Evolutionary conservation across 2,329 filamentous ascomycete genomes (phyloP), one percentile per base, ranked within the genome.

Genomic region (Claviceps capensis): DNA sequence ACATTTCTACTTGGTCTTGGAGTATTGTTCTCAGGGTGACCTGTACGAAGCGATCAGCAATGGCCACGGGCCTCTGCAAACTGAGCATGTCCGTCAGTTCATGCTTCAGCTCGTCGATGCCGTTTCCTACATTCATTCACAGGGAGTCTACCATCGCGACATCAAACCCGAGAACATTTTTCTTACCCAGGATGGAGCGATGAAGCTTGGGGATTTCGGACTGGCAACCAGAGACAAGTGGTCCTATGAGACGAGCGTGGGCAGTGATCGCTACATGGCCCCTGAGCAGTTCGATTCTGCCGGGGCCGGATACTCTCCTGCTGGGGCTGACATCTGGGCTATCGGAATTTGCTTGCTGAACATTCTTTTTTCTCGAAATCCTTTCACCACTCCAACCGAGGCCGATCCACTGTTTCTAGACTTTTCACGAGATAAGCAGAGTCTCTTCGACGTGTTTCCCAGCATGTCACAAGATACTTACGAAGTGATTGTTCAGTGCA

Each of bases 161-260:
- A 96, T 98, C 79, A 98, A 98, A 74, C 93, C 93, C 0, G 93
- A 98, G 77, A 98, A 98, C 75, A 95, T 98, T 68, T 97, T 98
- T 68, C 77, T 98, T 57, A 86, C 83, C 54, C 80, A 90, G 55
- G 80, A 85, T 59, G 91, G 91, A 51, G 78, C 84, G 41, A 86
- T 97, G 86, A 98, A 98, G 73, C 82, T 98, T 38, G 93, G 93
- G 62, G 93, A 98, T 69, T 95, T 97, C 66, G 93, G 93, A 51
- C 76, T 98, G 56, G 90, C 90, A 49, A 96, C 91, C 11, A 86
- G 82, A 6, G 88, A 95, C 55, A 76, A 82, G 60, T 95, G 88
- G 89, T 94, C 88, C 23, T 86, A 86, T 61, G 93, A 98, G 73
- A 84, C 85, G 57, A 93, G 87, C 56, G 93, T 98, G 47, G 93